These are phyloP conservation scores for Fomes fomentarius DNA, from an alignment of 1,284 basidiomycete genomes.

Conservation along the genomic window DNA sequence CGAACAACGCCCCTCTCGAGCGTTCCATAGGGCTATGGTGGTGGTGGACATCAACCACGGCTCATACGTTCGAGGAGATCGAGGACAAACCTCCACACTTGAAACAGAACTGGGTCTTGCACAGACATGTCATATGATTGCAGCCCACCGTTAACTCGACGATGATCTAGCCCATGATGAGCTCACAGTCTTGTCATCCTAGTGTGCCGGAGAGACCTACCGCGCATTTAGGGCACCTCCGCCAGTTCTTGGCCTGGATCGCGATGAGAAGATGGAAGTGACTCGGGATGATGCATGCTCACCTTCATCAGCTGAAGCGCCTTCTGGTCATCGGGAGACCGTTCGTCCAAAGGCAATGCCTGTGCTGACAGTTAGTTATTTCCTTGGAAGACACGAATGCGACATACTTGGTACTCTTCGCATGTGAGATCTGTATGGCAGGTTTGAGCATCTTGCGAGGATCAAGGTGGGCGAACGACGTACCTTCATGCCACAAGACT, in stretches of 20 bases:
- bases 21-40: constrained; percentile 34
- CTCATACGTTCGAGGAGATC: not conserved
- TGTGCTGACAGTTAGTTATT: constrained; percentile 11
- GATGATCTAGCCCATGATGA: constrained; percentile 26
- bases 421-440: constrained; percentile 37
- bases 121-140: constrained; percentile 42
- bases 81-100: constrained; percentile 38
- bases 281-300: not conserved
- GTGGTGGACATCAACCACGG: too few species aligned
- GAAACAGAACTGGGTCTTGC: constrained; percentile 38
- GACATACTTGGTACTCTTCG: constrained; percentile 39
- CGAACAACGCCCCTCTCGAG: constrained; percentile 30
- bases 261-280: not conserved
- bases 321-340: constrained; percentile 44
- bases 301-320: constrained; percentile 41
- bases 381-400: not conserved
- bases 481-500: constrained; percentile 41
- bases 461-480: not conserved
- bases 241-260: constrained; percentile 43
- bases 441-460: not conserved
- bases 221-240: constrained; percentile 42
- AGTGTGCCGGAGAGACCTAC: constrained; percentile 22
- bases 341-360: constrained; percentile 43
- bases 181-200: not conserved
- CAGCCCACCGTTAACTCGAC: constrained; percentile 39